These are phyloP conservation scores for Kalmanozyma brasiliensis DNA, from an alignment of 1,284 basidiomycete genomes.

Conservation along the genomic window DNA sequence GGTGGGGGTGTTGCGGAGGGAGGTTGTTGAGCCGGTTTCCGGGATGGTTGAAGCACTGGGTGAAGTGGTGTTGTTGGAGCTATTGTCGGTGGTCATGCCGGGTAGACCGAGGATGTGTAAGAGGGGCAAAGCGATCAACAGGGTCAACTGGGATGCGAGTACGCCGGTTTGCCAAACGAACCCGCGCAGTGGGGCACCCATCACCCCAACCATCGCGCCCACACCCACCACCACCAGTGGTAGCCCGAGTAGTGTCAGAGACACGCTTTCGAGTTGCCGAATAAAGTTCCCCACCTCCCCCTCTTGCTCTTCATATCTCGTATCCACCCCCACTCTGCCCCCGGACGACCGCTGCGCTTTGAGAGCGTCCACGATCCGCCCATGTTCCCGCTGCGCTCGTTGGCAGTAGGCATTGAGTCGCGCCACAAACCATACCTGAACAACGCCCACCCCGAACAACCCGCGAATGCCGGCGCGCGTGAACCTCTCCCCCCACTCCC, in stretches of 20 bases:
- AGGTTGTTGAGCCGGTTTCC: constrained; percentile 1
- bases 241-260: constrained; percentile 4
- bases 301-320: neutral
- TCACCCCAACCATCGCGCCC: neutral
- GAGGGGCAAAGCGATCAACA: constrained; percentile 14
- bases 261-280: constrained; percentile 23
- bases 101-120: constrained; percentile 25
- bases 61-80: neutral
- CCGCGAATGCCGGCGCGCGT: neutral
- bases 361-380: neutral
- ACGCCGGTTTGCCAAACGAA: neutral
- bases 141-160: constrained; percentile 9
- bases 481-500: constrained; percentile 21
- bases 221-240: constrained; percentile 2
- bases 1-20: neutral
- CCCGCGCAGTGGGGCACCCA: constrained; percentile 2
- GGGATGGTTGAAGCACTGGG: too few relatives aligned
- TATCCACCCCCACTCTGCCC: neutral
- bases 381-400: constrained; percentile 1
- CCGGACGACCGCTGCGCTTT: neutral
- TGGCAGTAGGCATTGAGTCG: constrained; percentile 18
- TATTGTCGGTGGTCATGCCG: neutral
- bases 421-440: constrained; percentile 37
- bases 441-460: constrained; percentile 23
- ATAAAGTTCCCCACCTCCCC: constrained; percentile 16